A percentile compares a stretch with the other conserved stretches of the same genome.
These are phyloP conservation scores for Aspergillus asperescens DNA, from an alignment of 495 filamentous ascomycete genomes.

Conservation along the genomic window DNA sequence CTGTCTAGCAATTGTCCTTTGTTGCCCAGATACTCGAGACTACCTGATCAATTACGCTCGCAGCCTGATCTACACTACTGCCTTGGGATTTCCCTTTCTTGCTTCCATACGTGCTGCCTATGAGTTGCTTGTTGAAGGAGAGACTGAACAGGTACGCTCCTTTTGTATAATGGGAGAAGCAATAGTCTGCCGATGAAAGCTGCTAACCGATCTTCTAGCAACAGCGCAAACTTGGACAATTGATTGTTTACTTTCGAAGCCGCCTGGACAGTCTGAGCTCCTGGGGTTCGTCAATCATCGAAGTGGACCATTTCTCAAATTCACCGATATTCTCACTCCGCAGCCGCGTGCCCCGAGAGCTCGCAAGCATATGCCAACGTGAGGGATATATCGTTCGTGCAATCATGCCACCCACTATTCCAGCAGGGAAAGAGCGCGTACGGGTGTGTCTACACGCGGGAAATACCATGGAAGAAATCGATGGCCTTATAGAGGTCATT, in stretches of 20 bases:
- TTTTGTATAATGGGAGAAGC: no score
- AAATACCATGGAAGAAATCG: slow-evolving; percentile 45
- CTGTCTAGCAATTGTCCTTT: slow-evolving; percentile 40
- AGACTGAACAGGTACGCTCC: slow-evolving; percentile 35
- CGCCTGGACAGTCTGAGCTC: slow-evolving; percentile 27
- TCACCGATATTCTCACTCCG: slow-evolving; percentile 44
- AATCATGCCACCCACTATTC: slow-evolving; percentile 48
- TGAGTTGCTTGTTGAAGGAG: slow-evolving; percentile 36
- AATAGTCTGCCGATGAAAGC: background rate
- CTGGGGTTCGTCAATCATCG: slow-evolving; percentile 27
- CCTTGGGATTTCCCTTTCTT: slow-evolving; percentile 44
- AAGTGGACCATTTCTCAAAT: slow-evolving; percentile 37
- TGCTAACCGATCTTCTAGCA: slow-evolving; percentile 21
- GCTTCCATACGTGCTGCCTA: slow-evolving; percentile 45
- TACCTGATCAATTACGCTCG: slow-evolving; percentile 47
- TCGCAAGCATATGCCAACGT: slow-evolving; percentile 31
- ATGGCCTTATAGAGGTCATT: slow-evolving; percentile 36
- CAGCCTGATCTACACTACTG: slow-evolving; percentile 45
- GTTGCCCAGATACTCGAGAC: slow-evolving; percentile 35
- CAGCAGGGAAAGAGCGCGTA: slow-evolving; percentile 44
- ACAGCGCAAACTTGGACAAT: slow-evolving; percentile 33
- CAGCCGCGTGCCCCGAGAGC: slow-evolving; percentile 30
- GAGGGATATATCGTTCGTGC: slow-evolving; percentile 36
- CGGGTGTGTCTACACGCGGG: slow-evolving; percentile 47
- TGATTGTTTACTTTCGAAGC: slow-evolving; percentile 34